Evolutionary conservation across 768 basidiomycete species (phyloP), one percentile per base, ranked within the genome.

Genomic region (Lactifluus rugatus): DNA sequence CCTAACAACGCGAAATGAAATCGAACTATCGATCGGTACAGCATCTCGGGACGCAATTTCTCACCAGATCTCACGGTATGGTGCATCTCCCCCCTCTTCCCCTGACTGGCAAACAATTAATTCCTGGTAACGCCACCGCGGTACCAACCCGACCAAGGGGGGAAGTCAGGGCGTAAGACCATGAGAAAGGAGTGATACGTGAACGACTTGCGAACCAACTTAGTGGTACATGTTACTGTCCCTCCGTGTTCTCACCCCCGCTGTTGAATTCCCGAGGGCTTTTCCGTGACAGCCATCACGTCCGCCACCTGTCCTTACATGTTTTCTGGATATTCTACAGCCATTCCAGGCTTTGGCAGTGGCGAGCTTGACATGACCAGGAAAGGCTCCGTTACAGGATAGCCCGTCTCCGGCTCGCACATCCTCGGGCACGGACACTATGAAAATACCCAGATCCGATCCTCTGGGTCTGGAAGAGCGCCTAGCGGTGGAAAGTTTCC

Each of bases 311-410:
- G 5, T 34, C 53, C 19, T n/a, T 25, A 14, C 46, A 2, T n/a
- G 11, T 17, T 13, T 56, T 49, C 39, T 32, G 10, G 54, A 56
- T 25, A 21, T 32, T 41, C 39, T 37, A 32, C 47, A 19, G 28
- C 37, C 19, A 21, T 31, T 16, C 37, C 11, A 9, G 37, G 34
- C 14, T 4, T 23, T 4, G 25, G n/a, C 45, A 32, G 34, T 45
- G 19, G 41, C 25, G 49, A 51, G 34, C 46, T 28, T 23, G 26
- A 47, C 21, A 31, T 58, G 68, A 62, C 73, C 71, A 47, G 9
- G 47, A 19, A 37, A n/a, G 17, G 39, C 11, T 58, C 32, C 67
- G 56, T 14, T 26, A 11, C 21, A 17, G 26, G 23, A 21, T 47
- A 19, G 41, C 39, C 21, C 14, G 21, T 13, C 47, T n/a, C 32